Evolutionary conservation across 2,329 filamentous ascomycete species (phyloP), one percentile per base, ranked within the genome.

Genomic region (Monosporascus ibericus): DNA sequence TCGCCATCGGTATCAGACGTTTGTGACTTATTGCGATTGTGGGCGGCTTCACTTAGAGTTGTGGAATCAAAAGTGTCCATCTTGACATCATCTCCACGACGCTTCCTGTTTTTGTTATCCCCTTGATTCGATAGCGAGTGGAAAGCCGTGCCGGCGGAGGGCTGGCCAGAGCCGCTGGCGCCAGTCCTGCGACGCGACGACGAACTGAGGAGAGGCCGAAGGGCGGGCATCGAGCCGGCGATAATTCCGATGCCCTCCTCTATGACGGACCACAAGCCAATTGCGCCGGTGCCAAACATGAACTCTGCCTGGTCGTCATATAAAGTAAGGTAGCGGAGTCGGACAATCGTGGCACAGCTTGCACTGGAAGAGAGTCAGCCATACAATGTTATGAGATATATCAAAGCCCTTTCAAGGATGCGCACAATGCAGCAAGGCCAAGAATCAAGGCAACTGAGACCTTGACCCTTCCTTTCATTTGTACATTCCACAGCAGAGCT

Each of bases 171-270:
- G 25, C 25, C 25, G 25, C 25, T 27, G 25, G 25, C 25, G 25
- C 8, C 8, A 27, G 25, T 27, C 25, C 25, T 3, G 8, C 25
- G 25, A 27, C 25, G 25, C 2, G 25, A 27, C 25, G 25, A 27
- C 8, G 8, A 27, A 27, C 25, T 60, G 49, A 77, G 66, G 7
- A 78, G 61, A 1, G 75, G 75, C 0, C 75, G 73, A 2, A 77
- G 67, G 4, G 74, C 70, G 7, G 74, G 72, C 38, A 75, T 64
- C 7, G 73, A 76, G 3, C 74, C 75, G 14, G 77, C 75, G 7
- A 74, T 68, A 55, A 80, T 76, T 18, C 76, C 76, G 18, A 73
- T 75, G 9, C 73, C 76, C 36, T 75, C 73, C 55, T 78, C 76
- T 24, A 76, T 68, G 34, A 76, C 69, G 3, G 74, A 74, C 73